phyloP scores from a whole-genome alignment of 148 eudicot genomes.

The Polygonum maritimum region DNA sequence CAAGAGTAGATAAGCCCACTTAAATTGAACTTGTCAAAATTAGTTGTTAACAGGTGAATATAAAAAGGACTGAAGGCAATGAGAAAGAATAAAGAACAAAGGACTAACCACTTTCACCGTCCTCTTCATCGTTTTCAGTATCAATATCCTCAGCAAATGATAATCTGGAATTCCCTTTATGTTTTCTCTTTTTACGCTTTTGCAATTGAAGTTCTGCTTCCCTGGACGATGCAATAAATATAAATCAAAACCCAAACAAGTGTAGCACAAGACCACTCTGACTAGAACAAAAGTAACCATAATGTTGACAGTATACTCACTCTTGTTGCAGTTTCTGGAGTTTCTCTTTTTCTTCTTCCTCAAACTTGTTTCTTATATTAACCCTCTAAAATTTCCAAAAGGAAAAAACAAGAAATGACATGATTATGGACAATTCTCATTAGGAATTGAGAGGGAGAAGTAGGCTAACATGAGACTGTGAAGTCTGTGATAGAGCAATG shows the following conservation, averaged over 20 bases:
- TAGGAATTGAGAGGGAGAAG: background rate
- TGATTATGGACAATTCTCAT: background rate
- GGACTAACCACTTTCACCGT: constrained; percentile 43
- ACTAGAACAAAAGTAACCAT: background rate
- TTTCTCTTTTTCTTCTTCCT: constrained; percentile 99
- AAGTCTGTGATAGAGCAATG: background rate
- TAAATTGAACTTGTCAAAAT: background rate
- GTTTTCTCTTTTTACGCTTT: constrained; percentile 81
- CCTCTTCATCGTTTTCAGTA: constrained; percentile 63
- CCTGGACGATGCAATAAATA: constrained; percentile 19
- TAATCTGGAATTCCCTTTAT: constrained; percentile 52
- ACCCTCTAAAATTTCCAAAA: constrained; percentile 46
- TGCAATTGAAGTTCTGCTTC: constrained; percentile 81
- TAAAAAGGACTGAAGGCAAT: background rate
- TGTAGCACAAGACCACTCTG: background rate
- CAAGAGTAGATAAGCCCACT: background rate
- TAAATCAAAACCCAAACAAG: background rate
- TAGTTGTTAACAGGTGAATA: background rate
- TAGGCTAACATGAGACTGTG: background rate
- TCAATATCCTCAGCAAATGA: constrained; percentile 81
- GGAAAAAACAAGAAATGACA: background rate
- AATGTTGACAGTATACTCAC: constrained; percentile 34
- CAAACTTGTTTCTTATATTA: constrained; percentile 69
- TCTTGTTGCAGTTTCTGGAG: constrained; percentile 84
- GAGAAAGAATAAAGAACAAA: background rate